Evolutionary conservation across 441 rosid genomes (phyloP), one percentile per base, ranked within the genome.

Genomic region (Euphorbia celastroides): DNA sequence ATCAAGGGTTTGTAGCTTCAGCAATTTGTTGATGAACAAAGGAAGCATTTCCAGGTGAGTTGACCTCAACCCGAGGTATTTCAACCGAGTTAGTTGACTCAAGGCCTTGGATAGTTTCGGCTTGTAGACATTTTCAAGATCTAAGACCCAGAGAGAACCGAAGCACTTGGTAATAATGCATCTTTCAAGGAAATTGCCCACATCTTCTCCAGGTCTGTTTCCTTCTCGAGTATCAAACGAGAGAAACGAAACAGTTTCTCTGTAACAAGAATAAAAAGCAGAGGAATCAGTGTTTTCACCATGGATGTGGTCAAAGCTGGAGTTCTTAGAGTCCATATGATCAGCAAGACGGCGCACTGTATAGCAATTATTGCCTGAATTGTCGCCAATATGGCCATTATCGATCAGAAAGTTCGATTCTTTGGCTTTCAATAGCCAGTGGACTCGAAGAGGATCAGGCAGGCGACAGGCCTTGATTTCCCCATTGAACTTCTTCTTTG

Each of bases 181-280:
- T 66, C 55, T 36, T 16, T 41, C 26, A 56, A 66, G 62, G 42
- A 66, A 66, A 2, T 56, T 38, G 2, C 41, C 41, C 27, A 66
- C 16, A 12, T 66, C 62, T 56, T 66, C 54, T 27, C 70, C 70
- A 14, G 61, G 34, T 22, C 2, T 31, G 30, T 48, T 34, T 36
- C 19, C 62, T 66, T 66, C 62, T 36, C 54, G 54, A 26, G 62
- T 38, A 26, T 66, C 41, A 57, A 66, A 66, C 0, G 62, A 66
- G n/a, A 57, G 12, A 57, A 66, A 66, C 11, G 54, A 36, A 2
- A 27, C 41, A 10, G n/a, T 3, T 9, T 55, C 19, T 16, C 23
- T 55, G 5, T 66, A 55, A 7, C 51, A 55, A 34, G 25, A 7
- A 9, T 17, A 55, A 3, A 22, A 6, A 51, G 16, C 10, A 36